Percentiles rank a stretch among this genome's conserved stretches.
Evolutionary conservation across 2,329 filamentous ascomycete species (phyloP).

Genomic region (Colletotrichum sp.): DNA sequence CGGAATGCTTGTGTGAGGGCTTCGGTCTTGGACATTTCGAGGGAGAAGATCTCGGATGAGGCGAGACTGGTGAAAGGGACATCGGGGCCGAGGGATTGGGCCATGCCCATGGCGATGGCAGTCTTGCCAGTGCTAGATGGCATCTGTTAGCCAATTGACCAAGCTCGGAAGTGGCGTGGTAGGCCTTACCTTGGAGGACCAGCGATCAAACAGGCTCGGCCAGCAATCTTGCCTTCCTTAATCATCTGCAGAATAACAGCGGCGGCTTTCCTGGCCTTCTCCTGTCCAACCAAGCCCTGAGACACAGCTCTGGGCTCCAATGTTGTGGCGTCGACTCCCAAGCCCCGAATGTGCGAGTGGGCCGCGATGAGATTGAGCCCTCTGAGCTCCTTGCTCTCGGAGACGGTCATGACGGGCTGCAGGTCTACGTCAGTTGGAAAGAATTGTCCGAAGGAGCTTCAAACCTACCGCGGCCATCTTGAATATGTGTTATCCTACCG

Average conservation of each 20-base stretch:
- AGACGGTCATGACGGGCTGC: conserved; percentile 75
- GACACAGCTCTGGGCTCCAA: conserved; percentile 85
- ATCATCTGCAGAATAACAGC: conserved; percentile 98
- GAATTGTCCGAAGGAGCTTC: background rate
- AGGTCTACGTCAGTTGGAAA: background rate
- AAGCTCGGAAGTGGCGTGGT: background rate
- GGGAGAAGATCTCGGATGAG: conserved; percentile 95
- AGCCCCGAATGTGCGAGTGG: conserved; percentile 95
- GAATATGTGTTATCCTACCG: conserved; percentile 10
- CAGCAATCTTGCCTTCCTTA: conserved; percentile 97
- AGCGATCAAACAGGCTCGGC: conserved; percentile 90
- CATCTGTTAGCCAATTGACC: conserved; percentile 8
- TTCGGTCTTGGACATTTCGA: conserved; percentile 99
- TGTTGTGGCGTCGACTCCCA: conserved; percentile 91
- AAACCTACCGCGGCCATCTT: conserved; percentile 58
- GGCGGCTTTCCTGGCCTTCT: conserved; percentile 94
- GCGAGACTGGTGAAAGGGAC: conserved; percentile 97
- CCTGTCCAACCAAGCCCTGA: conserved; percentile 93
- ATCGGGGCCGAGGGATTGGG: conserved; percentile 90
- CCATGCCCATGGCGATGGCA: conserved; percentile 98
- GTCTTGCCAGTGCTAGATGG: conserved; percentile 87
- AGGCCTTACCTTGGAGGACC: conserved; percentile 77
- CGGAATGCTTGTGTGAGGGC: conserved; percentile 98
- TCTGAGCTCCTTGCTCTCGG: conserved; percentile 94
- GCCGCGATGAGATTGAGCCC: conserved; percentile 97